Evolutionary conservation across 257 asterid species (phyloP).

Genomic region (Petrea volubilis): DNA sequence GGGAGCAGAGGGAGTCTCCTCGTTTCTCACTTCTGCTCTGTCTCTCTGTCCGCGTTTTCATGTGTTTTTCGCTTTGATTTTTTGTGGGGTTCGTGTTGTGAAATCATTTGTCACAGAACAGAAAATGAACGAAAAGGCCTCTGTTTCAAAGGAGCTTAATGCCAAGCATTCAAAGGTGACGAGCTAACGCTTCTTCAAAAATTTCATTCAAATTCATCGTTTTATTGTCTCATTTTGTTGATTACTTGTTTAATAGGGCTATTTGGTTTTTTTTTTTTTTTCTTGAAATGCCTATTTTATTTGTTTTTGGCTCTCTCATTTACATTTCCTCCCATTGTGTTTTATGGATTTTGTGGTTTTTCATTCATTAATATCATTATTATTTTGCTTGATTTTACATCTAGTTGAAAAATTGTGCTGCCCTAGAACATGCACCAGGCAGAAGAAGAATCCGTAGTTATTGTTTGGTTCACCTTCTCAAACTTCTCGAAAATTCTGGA

Average conservation of each 20-base stretch:
- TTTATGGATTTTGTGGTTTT: neutral
- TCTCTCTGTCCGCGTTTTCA: neutral
- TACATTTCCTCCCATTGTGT: neutral
- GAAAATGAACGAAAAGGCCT: slow-evolving; percentile 88
- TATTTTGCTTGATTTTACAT: neutral
- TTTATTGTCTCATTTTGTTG: neutral
- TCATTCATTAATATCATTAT: neutral
- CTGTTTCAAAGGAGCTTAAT: slow-evolving; percentile 82
- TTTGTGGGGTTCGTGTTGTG: neutral
- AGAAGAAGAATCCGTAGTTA: neutral
- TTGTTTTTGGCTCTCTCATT: neutral
- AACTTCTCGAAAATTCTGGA: neutral
- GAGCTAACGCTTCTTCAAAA: neutral
- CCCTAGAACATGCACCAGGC: neutral
- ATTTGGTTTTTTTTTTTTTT: neutral
- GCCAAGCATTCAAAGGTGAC: slow-evolving; percentile 78
- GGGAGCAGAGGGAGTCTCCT: neutral
- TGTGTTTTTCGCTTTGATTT: slow-evolving; percentile 2
- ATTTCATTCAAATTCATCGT: neutral
- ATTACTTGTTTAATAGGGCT: neutral
- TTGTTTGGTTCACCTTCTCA: neutral
- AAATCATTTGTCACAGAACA: slow-evolving; percentile 3
- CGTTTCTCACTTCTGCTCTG: slow-evolving; percentile 17
- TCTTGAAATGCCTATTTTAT: slow-evolving; percentile 6
- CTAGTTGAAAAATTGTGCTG: neutral